Conservation (phyloP, 1,284 basidiomycete species). For the Heterobasidion occidentale region DNA sequence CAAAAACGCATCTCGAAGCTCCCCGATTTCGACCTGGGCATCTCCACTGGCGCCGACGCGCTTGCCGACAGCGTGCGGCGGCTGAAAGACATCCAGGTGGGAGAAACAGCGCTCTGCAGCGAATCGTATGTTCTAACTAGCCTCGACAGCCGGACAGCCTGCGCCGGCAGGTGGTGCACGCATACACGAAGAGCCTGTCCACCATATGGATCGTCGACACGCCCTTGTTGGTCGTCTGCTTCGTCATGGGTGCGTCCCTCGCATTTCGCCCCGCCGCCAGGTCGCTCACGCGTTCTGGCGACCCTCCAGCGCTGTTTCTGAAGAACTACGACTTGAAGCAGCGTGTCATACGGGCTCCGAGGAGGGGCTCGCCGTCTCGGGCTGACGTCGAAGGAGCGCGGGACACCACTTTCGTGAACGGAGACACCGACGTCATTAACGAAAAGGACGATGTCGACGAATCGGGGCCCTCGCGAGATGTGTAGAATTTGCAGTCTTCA, state of each 20-base stretch:
- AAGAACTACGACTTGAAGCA: background rate
- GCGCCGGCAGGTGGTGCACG: constrained; percentile 50
- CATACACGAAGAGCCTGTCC: constrained; percentile 61
- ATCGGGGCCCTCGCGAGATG: too few relatives aligned
- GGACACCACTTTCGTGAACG: too few relatives aligned
- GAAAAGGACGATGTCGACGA: too few relatives aligned
- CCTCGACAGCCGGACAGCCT: constrained; percentile 29
- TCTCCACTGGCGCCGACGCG: constrained; percentile 33
- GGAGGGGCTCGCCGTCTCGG: background rate
- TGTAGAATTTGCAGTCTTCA: too few relatives aligned
- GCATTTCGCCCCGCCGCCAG: background rate
- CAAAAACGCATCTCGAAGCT: constrained; percentile 40
- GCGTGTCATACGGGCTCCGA: background rate
- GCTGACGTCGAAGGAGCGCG: too few relatives aligned
- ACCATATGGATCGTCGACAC: constrained; percentile 69
- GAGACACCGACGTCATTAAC: too few relatives aligned
- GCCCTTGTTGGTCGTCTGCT: constrained; percentile 49
- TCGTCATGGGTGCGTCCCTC: constrained; percentile 44
- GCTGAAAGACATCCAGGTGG: constrained; percentile 48
- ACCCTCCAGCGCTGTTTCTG: background rate
- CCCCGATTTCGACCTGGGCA: constrained; percentile 37
- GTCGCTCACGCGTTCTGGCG: background rate
- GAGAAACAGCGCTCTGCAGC: constrained; percentile 7
- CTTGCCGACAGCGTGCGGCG: constrained; percentile 47
- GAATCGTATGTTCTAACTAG: background rate